Evolutionary conservation across 345 rosid species (phyloP).

Genomic region (Aquilaria malaccensis): DNA sequence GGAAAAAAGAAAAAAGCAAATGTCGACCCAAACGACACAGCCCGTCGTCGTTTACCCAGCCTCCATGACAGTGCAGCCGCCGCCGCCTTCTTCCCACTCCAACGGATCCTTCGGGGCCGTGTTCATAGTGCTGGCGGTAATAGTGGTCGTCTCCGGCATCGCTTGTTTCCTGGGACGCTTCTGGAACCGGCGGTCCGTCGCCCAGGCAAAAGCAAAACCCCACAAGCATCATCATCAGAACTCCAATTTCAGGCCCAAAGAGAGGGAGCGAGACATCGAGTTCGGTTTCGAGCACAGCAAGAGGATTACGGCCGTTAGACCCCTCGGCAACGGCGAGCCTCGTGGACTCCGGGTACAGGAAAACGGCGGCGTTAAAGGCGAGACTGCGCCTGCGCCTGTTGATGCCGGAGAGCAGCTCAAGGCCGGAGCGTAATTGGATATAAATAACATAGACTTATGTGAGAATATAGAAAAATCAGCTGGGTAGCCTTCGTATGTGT

Average conservation of each 20-base stretch:
- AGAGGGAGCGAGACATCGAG: constrained; percentile 29
- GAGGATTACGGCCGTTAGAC: constrained; percentile 17
- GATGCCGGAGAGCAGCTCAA: constrained; percentile 9
- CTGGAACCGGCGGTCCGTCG: constrained; percentile 25
- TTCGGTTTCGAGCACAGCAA: constrained; percentile 34
- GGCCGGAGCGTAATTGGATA: constrained; percentile 7
- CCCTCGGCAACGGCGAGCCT: constrained; percentile 17
- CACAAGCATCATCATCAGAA: constrained; percentile 1
- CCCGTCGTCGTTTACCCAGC: constrained; percentile 36
- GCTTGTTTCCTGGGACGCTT: constrained; percentile 59
- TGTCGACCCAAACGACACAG: constrained; percentile 26
- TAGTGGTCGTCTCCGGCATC: constrained; percentile 39
- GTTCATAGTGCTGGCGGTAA: constrained; percentile 52
- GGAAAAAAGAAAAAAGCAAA: background rate
- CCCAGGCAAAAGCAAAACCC: background rate
- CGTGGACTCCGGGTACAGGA: constrained; percentile 20
- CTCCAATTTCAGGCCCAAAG: constrained; percentile 7
- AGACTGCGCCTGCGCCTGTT: constrained; percentile 11
- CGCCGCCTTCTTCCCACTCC: constrained; percentile 34
- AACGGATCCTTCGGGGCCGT: constrained; percentile 53
- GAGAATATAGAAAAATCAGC: background rate
- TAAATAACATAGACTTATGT: background rate
- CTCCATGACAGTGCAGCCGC: constrained; percentile 23
- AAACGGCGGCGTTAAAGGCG: background rate
- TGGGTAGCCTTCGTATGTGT: too few species aligned